phyloP scores from a whole-genome alignment of 192 early-diverging fungal genomes.

The Backusella luteola region DNA sequence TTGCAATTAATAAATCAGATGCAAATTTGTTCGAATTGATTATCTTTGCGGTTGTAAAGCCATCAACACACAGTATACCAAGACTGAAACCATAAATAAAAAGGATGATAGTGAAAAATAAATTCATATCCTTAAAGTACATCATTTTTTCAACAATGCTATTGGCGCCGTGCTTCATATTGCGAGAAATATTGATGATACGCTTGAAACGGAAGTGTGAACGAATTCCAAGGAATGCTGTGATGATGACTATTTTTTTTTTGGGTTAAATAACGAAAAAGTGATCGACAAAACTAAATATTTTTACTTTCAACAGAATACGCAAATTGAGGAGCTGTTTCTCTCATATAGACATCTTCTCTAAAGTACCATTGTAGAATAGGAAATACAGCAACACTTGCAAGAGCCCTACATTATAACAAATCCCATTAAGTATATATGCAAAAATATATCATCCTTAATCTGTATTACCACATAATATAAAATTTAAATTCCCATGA shows the following conservation, averaged over 20 bases:
- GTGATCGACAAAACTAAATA: neutral
- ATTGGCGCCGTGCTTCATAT: neutral
- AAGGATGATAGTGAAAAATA: slow-evolving; percentile 19
- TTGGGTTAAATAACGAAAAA: neutral
- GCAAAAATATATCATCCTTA: neutral
- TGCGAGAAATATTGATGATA: slow-evolving; percentile 7
- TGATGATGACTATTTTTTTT: slow-evolving; percentile 18
- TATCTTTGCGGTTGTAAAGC: slow-evolving; percentile 14
- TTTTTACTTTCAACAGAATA: slow-evolving; percentile 32
- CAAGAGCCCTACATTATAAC: slow-evolving; percentile 18
- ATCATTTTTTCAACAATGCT: slow-evolving; percentile 17
- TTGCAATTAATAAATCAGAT: slow-evolving; percentile 24
- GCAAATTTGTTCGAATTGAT: slow-evolving; percentile 28
- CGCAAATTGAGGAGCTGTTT: slow-evolving; percentile 41
- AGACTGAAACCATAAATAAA: slow-evolving; percentile 15
- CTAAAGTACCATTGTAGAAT: slow-evolving; percentile 31
- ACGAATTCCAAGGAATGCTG: slow-evolving; percentile 22
- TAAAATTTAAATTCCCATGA: slow-evolving; percentile 47
- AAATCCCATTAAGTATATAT: neutral
- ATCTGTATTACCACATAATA: slow-evolving; percentile 31
- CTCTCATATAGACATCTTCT: slow-evolving; percentile 21
- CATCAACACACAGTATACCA: slow-evolving; percentile 27
- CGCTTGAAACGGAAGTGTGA: slow-evolving; percentile 20
- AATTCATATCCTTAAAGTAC: slow-evolving; percentile 37
- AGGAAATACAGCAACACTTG: slow-evolving; percentile 35